These are phyloP conservation scores for Polyporus tsugae DNA, from an alignment of 1,284 basidiomycete genomes.

Conservation along the genomic window DNA sequence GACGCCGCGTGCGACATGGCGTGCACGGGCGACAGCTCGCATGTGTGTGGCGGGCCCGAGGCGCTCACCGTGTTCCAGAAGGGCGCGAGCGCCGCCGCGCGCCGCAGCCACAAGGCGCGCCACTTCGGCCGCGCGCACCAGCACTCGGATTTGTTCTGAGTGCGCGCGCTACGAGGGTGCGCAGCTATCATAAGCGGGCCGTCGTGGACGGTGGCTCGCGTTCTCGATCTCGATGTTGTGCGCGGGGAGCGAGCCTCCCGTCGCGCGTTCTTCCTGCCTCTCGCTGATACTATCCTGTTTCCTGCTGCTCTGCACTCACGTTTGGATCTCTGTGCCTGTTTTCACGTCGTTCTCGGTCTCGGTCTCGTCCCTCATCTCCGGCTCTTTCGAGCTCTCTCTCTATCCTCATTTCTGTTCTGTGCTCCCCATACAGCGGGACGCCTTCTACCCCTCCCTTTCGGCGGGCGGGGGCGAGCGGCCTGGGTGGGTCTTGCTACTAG, in stretches of 20 bases:
- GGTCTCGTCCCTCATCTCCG: constrained; percentile 1
- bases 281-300: not conserved
- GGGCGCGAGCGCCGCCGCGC: not conserved
- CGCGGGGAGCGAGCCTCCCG: constrained; percentile 32
- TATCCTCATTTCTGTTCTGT: not conserved
- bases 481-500: not conserved
- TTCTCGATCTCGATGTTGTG: not conserved
- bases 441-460: constrained; percentile 8
- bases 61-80: constrained; percentile 34
- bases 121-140: constrained; percentile 29
- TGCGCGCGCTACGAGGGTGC: not conserved
- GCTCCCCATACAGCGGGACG: constrained; percentile 9
- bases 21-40: constrained; percentile 30
- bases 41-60: constrained; percentile 36
- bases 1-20: constrained; percentile 36
- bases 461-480: constrained; percentile 6
- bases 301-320: not conserved
- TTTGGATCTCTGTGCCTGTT: not conserved
- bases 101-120: constrained; percentile 29
- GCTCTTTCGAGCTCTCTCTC: constrained; percentile 5
- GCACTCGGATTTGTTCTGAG: constrained; percentile 27
- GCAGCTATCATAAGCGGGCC: constrained; percentile 2
- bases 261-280: constrained; percentile 14
- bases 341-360: constrained; percentile 10
- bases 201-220: constrained; percentile 30